Evolutionary conservation across 768 basidiomycete species (phyloP).

Genomic region (Suillus discolor): DNA sequence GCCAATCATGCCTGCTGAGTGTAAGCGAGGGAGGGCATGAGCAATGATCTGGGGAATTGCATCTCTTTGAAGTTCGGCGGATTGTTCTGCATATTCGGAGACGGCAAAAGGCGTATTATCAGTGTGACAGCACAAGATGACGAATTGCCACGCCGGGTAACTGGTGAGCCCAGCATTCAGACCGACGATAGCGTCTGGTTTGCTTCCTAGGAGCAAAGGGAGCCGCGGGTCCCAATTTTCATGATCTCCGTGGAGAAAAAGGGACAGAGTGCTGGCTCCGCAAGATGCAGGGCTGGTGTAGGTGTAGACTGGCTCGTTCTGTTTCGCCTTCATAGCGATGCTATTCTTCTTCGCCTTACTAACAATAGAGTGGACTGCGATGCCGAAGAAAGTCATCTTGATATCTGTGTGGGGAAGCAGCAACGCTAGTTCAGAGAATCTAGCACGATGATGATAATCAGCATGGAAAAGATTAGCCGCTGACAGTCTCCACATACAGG

Average conservation of each 20-base stretch:
- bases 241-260: slow-evolving; percentile 35
- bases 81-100: slow-evolving; percentile 41
- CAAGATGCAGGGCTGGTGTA: slow-evolving; percentile 40
- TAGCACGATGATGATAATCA: slow-evolving; percentile 17
- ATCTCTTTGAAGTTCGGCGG: slow-evolving; percentile 33
- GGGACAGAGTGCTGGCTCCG: slow-evolving; percentile 41
- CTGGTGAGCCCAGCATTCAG: slow-evolving; percentile 42
- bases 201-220: slow-evolving; percentile 16
- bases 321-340: slow-evolving; percentile 33
- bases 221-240: slow-evolving; percentile 30
- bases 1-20: slow-evolving; percentile 17
- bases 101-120: slow-evolving; percentile 35
- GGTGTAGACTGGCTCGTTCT: slow-evolving; percentile 30
- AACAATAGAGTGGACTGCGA: slow-evolving; percentile 32
- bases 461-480: background rate
- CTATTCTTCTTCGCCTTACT: slow-evolving; percentile 33
- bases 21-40: slow-evolving; percentile 26
- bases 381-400: slow-evolving; percentile 44
- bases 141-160: slow-evolving; percentile 40
- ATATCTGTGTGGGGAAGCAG: slow-evolving; percentile 48
- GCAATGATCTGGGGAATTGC: slow-evolving; percentile 32
- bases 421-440: slow-evolving; percentile 49
- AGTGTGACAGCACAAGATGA: slow-evolving; percentile 33
- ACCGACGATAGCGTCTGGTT: slow-evolving; percentile 46
- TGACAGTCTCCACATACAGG: slow-evolving; percentile 31